Evolutionary conservation across 495 filamentous ascomycete species (phyloP), one percentile per base, ranked within the genome.

Genomic region (Trichoderma gamsii): DNA sequence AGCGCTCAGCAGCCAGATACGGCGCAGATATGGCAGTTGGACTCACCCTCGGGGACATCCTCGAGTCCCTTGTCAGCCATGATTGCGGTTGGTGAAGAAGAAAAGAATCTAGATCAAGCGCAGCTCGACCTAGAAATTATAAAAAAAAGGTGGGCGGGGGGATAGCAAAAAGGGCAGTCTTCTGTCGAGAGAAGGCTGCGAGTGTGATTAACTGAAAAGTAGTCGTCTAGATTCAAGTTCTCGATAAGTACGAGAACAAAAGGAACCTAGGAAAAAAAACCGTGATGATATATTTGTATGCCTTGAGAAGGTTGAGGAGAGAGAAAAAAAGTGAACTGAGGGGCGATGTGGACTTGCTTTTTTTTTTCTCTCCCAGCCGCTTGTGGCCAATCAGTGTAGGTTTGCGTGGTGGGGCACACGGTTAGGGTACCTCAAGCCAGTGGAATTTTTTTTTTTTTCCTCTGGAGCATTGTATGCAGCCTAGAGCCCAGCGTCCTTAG

Each of bases 21-120:
- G n/a, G 23, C 3, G 44, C 61, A 51, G 63, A 35, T 32, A 23
- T 27, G n/a, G 18, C 35, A 13, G 23, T 64, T 9, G 52, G 71
- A 81, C 89, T 75, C 86, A 95, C 92, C 85, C 84, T 94, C 92
- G 74, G 89, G 88, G 81, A 97, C 87, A 76, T 97, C 93, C 86
- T 97, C 93, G 82, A 97, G 91, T 80, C 93, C 93, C 85, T 97
- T 96, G 73, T 92, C 90, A 90, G 92, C 92, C 93, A 97, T 97
- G 86, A 89, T 97, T 93, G 91, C 87, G 87, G 80, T 81, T 83
- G 75, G 67, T 35, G 72, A 77, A 49, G 44, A 77, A 70, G 72
- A 73, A 75, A 77, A 75, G 73, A 75, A 77, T 81, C 81, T 78
- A 84, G 90, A 93, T 88, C 89, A 90, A 88, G 85, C 87, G 73